phyloP scores from a whole-genome alignment of 2,329 filamentous ascomycete genomes.

The Penicillium sp. region DNA sequence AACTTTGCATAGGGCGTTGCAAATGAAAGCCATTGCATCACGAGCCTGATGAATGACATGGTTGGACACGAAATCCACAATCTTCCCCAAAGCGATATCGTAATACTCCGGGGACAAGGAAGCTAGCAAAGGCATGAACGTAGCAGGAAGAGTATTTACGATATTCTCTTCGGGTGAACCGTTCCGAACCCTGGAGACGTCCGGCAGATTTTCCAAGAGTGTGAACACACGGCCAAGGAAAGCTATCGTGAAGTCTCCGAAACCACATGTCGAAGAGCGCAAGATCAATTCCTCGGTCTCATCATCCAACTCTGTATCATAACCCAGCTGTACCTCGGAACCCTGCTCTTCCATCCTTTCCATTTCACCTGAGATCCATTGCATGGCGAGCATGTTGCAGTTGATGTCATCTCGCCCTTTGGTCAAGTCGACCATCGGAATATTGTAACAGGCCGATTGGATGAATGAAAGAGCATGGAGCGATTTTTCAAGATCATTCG shows the following conservation, averaged over 20 bases:
- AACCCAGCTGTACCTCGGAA: slow-evolving; percentile 75
- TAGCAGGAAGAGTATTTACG: slow-evolving; percentile 86
- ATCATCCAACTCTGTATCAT: slow-evolving; percentile 69
- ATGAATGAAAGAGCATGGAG: slow-evolving; percentile 90
- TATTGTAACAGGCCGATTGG: slow-evolving; percentile 89
- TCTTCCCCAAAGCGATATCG: slow-evolving; percentile 81
- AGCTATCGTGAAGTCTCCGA: slow-evolving; percentile 83
- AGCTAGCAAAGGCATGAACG: slow-evolving; percentile 80
- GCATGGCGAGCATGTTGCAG: slow-evolving; percentile 67
- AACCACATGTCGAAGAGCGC: slow-evolving; percentile 85
- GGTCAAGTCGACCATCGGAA: slow-evolving; percentile 78
- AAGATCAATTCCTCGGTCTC: slow-evolving; percentile 80
- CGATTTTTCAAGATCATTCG: slow-evolving; percentile 95
- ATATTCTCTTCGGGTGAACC: slow-evolving; percentile 94
- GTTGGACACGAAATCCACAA: slow-evolving; percentile 79
- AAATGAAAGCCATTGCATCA: slow-evolving; percentile 97
- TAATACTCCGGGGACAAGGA: slow-evolving; percentile 88
- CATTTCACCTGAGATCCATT: slow-evolving; percentile 92
- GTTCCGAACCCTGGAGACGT: slow-evolving; percentile 75
- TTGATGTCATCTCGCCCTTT: slow-evolving; percentile 59
- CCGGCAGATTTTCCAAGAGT: slow-evolving; percentile 85
- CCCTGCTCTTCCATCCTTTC: slow-evolving; percentile 85
- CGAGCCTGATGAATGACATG: slow-evolving; percentile 95
- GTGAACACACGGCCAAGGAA: slow-evolving; percentile 93
- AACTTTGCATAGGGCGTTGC: slow-evolving; percentile 91